Evolutionary conservation across 768 basidiomycete genomes (phyloP).

Genomic region (Tubosaeta brunneosetosa): DNA sequence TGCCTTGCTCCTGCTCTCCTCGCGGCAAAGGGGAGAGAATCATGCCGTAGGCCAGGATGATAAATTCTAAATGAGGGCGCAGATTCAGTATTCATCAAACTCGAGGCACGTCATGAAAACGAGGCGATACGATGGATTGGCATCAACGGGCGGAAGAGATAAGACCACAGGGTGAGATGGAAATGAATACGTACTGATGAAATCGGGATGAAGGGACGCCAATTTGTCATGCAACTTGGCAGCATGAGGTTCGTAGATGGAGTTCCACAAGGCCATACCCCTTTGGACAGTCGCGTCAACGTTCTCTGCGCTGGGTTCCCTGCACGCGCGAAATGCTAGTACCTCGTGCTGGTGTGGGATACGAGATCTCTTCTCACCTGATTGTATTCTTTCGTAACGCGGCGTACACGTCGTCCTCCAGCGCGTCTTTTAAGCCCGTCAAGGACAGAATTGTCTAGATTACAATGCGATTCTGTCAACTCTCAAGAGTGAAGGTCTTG

Average conservation of each 20-base stretch:
- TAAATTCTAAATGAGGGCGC: constrained; percentile 55
- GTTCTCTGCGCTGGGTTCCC: constrained; percentile 56
- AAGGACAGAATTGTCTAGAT: constrained; percentile 77
- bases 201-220: constrained; percentile 86
- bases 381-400: constrained; percentile 61
- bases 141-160: constrained; percentile 25
- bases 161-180: constrained; percentile 32
- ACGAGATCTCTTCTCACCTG: constrained; percentile 45
- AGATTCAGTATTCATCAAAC: constrained; percentile 28
- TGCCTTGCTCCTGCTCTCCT: constrained; percentile 66
- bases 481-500: background rate
- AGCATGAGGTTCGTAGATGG: constrained; percentile 85
- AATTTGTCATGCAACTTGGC: constrained; percentile 87
- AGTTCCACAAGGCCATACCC: constrained; percentile 73
- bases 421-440: constrained; percentile 65
- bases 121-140: constrained; percentile 29
- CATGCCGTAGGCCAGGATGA: constrained; percentile 81
- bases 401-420: constrained; percentile 78
- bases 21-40: constrained; percentile 73
- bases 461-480: constrained; percentile 6
- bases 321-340: constrained; percentile 31
- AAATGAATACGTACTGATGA: constrained; percentile 67
- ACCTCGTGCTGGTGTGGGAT: constrained; percentile 18
- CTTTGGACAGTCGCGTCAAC: constrained; percentile 65
- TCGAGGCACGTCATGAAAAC: constrained; percentile 28